Conservation (phyloP, 768 basidiomycete species). For the Panus rudis region DNA sequence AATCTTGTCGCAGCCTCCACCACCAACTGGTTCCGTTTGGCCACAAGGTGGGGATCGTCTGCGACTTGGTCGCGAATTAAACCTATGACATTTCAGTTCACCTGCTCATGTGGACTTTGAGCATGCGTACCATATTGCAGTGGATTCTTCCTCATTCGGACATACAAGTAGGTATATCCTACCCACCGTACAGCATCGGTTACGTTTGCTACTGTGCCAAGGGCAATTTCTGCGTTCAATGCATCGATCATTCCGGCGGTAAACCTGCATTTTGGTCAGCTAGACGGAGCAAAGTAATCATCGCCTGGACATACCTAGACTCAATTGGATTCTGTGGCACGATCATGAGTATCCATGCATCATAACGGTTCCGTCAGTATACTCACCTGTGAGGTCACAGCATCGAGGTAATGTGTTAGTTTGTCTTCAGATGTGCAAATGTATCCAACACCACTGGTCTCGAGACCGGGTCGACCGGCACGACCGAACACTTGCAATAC, state of each 20-base stretch:
- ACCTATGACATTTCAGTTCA: conserved; percentile 38
- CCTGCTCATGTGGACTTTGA: background rate
- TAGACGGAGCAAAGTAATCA: background rate
- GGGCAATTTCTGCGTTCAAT: conserved; percentile 89
- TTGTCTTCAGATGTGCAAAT: conserved; percentile 96
- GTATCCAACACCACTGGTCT: conserved; percentile 92
- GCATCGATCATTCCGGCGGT: conserved; percentile 80
- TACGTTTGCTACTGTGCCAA: conserved; percentile 87
- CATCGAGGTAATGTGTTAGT: conserved; percentile 82
- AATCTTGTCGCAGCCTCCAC: conserved; percentile 59
- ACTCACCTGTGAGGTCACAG: conserved; percentile 76
- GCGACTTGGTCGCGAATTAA: conserved; percentile 58
- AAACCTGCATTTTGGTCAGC: conserved; percentile 39
- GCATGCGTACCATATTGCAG: conserved; percentile 61
- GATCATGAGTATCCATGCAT: background rate
- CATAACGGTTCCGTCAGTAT: background rate
- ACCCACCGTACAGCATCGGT: conserved; percentile 90
- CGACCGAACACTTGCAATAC: conserved; percentile 97
- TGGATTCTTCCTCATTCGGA: conserved; percentile 91
- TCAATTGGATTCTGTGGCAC: conserved; percentile 79
- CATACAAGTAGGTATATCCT: conserved; percentile 94
- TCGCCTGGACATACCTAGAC: conserved; percentile 59
- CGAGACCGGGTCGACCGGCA: conserved; percentile 83
- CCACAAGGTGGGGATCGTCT: conserved; percentile 70
- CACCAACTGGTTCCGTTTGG: conserved; percentile 64